Evolutionary conservation across 805 yeast genomes (phyloP).

Genomic region (Wickerhamomyces sydowiorum): DNA sequence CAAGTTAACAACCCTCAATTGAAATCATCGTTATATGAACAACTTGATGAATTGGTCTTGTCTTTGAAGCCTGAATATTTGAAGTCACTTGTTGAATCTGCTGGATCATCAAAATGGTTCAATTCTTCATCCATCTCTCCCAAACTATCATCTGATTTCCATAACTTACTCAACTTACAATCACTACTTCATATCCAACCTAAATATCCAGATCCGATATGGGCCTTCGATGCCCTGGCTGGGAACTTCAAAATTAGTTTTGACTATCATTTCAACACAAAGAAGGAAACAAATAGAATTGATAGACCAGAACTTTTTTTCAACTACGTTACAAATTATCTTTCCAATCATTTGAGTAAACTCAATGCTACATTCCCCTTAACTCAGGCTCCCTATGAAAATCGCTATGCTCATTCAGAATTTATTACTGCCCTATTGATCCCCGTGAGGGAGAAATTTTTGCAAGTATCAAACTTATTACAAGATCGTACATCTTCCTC

Average conservation of each 20-base stretch:
- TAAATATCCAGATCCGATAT: constrained; percentile 36
- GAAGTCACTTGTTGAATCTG: neutral
- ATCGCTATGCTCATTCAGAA: constrained; percentile 31
- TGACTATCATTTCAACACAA: constrained; percentile 46
- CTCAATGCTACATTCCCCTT: constrained; percentile 37
- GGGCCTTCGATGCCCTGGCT: constrained; percentile 44
- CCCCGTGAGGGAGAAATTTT: constrained; percentile 41
- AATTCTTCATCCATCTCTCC: constrained; percentile 4
- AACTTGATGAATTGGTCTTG: constrained; percentile 6
- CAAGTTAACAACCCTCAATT: constrained; percentile 1
- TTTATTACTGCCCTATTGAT: constrained; percentile 28
- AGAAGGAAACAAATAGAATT: constrained; percentile 37
- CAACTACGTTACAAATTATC: constrained; percentile 40
- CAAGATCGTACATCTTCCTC: constrained; percentile 23
- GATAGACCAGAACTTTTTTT: constrained; percentile 50
- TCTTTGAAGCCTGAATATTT: constrained; percentile 8
- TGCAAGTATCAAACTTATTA: constrained; percentile 18
- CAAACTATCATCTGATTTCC: constrained; percentile 2
- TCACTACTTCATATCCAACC: constrained; percentile 6
- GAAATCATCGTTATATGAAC: neutral
- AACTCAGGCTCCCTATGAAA: constrained; percentile 17
- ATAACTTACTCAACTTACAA: constrained; percentile 12
- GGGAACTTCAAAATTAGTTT: constrained; percentile 43
- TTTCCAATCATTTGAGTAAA: constrained; percentile 32
- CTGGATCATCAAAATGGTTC: constrained; percentile 12